phyloP scores from a whole-genome alignment of 805 yeast genomes.

The Wickerhamiella nectarea region DNA sequence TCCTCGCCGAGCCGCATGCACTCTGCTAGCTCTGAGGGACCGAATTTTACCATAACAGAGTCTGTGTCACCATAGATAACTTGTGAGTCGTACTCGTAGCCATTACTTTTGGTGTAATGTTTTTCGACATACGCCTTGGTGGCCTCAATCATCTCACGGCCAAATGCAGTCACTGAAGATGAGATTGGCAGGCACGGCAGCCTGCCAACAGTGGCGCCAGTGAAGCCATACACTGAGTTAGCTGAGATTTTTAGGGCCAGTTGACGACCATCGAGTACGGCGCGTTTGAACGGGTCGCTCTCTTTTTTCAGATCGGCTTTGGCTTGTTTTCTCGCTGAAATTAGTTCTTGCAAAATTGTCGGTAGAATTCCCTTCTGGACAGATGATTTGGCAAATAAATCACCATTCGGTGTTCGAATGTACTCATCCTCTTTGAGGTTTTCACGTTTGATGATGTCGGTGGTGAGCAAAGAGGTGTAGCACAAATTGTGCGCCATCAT shows the following conservation, averaged over 20 bases:
- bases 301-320: slow-evolving; percentile 82
- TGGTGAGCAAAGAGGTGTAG: slow-evolving; percentile 71
- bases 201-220: slow-evolving; percentile 97
- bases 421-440: slow-evolving; percentile 63
- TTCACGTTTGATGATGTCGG: slow-evolving; percentile 48
- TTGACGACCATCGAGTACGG: slow-evolving; percentile 94
- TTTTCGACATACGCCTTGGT: slow-evolving; percentile 80
- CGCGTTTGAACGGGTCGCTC: slow-evolving; percentile 84
- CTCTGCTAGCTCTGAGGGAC: slow-evolving; percentile 59
- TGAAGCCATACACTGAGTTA: slow-evolving; percentile 95
- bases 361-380: slow-evolving; percentile 80
- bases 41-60: slow-evolving; percentile 98
- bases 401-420: slow-evolving; percentile 81
- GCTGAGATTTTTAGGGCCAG: slow-evolving; percentile 93
- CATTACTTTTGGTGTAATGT: slow-evolving; percentile 66
- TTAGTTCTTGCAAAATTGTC: slow-evolving; percentile 74
- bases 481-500: slow-evolving; percentile 99
- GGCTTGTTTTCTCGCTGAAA: slow-evolving; percentile 86
- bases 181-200: slow-evolving; percentile 94
- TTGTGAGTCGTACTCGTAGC: slow-evolving; percentile 68
- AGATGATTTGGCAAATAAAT: slow-evolving; percentile 61
- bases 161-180: slow-evolving; percentile 88
- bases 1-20: slow-evolving; percentile 90
- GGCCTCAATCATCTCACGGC: slow-evolving; percentile 90
- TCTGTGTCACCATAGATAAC: slow-evolving; percentile 98